Base-by-base conservation (phyloP, 2,329 filamentous ascomycete species). In the Arthrobotrys pseudoclavata region DNA sequence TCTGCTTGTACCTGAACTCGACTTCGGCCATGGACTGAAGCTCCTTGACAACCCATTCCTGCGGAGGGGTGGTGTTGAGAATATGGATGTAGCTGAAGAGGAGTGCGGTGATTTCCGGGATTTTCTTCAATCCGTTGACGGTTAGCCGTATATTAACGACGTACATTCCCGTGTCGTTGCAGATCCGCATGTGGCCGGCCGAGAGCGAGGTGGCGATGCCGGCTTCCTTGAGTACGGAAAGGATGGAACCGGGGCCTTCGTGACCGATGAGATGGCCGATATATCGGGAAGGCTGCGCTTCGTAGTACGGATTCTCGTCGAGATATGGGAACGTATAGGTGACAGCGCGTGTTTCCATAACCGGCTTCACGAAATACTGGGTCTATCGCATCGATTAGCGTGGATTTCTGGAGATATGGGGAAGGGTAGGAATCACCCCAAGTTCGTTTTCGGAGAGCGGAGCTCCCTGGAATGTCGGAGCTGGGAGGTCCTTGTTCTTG, bases 21-120 rank as follows among this genome's bases (percentile, higher is more conserved):
- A 98, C 93, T 80, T 98, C 94, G 52, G 92, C 91, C 85, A 98
- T 90, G 40, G 91, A 90, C 84, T 94, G 95, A 84, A 96, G 92
- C 84, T 99, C 96, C 34, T 97, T 89, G 75, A 96, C 94, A 72
- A 98, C 94, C 96, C 96, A 98, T 83, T 96, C 87, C 80, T 96
- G 91, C 0, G 95, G 94, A 4, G 91, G 88, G 1, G 88, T 87
- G 81, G 97, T 92, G 79, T 90, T 90, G 69, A 99, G 88, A 83
- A 99, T 88, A 10, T 93, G 90, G 79, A 98, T 90, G 82, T 99
- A 99, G 83, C 97, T 91, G 85, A 97, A 97, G 79, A 97, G 88
- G 31, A 91, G 89, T 83, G 94, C 94, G 79, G 91, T 87, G 18
- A 97, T 89, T 45, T 79, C 68, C 24, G 37, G 55, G 10, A 50